Percentiles rank a stretch among this genome's conserved stretches.
phyloP scores from a whole-genome alignment of 2,329 filamentous ascomycete species.

The Pezicula neosporulosa region DNA sequence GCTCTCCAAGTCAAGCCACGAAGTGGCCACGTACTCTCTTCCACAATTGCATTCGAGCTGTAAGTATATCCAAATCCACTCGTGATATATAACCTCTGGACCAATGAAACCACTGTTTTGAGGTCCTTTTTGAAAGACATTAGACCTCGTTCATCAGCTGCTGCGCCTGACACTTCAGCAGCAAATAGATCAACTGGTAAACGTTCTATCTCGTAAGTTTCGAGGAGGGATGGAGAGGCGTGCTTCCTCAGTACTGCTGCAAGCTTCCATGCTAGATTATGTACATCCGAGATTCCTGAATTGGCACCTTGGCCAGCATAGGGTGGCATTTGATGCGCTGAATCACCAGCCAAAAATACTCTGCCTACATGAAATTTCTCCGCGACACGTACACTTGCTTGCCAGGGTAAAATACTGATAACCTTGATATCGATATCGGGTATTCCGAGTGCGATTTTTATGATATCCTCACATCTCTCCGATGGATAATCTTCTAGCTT shows the following conservation, averaged over 20 bases:
- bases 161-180: constrained; percentile 6
- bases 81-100: constrained; percentile 2
- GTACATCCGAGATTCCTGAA: constrained; percentile 33
- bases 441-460: constrained; percentile 28
- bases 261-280: constrained; percentile 41
- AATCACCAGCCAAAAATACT: constrained; percentile 43
- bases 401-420: constrained; percentile 31
- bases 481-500: constrained; percentile 14
- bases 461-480: constrained; percentile 16
- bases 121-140: constrained; percentile 2
- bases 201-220: constrained; percentile 37
- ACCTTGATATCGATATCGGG: constrained; percentile 27
- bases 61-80: constrained; percentile 15
- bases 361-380: constrained; percentile 23
- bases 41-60: not conserved
- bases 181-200: constrained; percentile 28
- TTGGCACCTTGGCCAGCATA: constrained; percentile 41
- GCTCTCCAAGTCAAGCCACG: constrained; percentile 23
- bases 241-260: constrained; percentile 27
- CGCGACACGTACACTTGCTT: constrained; percentile 26
- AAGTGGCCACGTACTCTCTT: constrained; percentile 11
- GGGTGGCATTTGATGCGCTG: constrained; percentile 44
- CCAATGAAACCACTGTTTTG: not conserved
- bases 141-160: constrained; percentile 11
- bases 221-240: constrained; percentile 23